These are phyloP conservation scores for Crucibulum laeve DNA, from an alignment of 768 basidiomycete species.

Conservation along the genomic window DNA sequence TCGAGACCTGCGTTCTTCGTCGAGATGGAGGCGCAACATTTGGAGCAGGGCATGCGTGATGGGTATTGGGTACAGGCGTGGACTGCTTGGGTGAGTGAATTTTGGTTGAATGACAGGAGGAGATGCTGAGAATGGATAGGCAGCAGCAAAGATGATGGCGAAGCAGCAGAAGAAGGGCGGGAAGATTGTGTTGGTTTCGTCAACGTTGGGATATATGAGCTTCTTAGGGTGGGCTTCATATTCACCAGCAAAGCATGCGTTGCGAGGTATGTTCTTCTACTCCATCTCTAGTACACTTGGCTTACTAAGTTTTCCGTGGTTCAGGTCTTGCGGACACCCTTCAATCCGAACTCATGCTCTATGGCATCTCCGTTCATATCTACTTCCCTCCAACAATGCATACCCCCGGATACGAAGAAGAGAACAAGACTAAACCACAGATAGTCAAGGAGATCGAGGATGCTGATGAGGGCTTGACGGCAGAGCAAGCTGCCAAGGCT, in stretches of 20 bases:
- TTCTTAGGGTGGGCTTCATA: constrained; percentile 80
- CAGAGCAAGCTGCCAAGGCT: constrained; percentile 57
- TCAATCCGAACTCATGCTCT: constrained; percentile 73
- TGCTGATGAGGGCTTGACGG: constrained; percentile 55
- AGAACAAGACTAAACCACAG: constrained; percentile 73
- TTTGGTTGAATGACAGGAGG: not conserved
- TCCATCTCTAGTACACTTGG: not conserved
- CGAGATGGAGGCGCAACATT: constrained; percentile 56
- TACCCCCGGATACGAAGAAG: constrained; percentile 71
- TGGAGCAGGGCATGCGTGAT: constrained; percentile 43
- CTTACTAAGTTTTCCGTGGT: not conserved
- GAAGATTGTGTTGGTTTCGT: constrained; percentile 75
- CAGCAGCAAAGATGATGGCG: constrained; percentile 64
- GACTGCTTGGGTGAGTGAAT: constrained; percentile 45
- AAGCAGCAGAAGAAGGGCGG: constrained; percentile 50
- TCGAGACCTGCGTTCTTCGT: constrained; percentile 71
- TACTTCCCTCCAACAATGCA: constrained; percentile 83
- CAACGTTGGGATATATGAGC: constrained; percentile 69
- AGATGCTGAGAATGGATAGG: constrained; percentile 32
- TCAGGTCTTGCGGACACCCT: constrained; percentile 84
- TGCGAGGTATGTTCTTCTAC: constrained; percentile 54
- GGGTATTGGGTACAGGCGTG: constrained; percentile 51
- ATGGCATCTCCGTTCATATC: constrained; percentile 74
- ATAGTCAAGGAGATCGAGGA: constrained; percentile 74
- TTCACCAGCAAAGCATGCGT: constrained; percentile 79